Conservation (phyloP, 345 rosid genomes). For the Reutealis trisperma region DNA sequence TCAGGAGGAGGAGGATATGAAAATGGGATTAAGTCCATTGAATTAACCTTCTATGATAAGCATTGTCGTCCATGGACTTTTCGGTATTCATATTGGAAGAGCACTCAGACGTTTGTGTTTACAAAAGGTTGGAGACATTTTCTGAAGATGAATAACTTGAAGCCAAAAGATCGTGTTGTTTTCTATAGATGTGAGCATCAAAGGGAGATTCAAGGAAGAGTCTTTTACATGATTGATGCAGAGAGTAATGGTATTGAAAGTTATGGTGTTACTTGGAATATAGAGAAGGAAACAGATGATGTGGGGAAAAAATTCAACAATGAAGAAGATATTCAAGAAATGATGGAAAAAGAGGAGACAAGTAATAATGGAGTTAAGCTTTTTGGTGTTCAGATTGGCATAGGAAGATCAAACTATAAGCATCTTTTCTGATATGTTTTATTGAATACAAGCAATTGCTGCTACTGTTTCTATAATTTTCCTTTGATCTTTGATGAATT, state of each 20-base stretch:
- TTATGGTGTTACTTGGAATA: background rate
- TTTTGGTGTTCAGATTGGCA: slow-evolving; percentile 18
- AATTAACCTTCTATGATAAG: slow-evolving; percentile 23
- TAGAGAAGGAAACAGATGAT: background rate
- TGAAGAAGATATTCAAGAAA: background rate
- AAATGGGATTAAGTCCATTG: background rate
- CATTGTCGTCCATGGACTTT: slow-evolving; percentile 23
- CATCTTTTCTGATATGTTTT: background rate
- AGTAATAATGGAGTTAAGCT: slow-evolving; percentile 6
- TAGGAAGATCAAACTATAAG: background rate
- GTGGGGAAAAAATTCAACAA: background rate
- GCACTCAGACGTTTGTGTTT: slow-evolving; percentile 14
- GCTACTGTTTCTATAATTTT: background rate
- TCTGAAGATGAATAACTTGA: slow-evolving; percentile 26
- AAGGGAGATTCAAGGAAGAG: background rate
- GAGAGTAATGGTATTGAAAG: background rate
- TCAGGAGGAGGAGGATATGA: background rate
- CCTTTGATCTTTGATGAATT: background rate
- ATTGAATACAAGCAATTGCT: background rate
- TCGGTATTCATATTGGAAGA: slow-evolving; percentile 24
- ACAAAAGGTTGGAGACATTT: slow-evolving; percentile 32
- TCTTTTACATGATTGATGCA: slow-evolving; percentile 25
- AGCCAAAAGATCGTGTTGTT: slow-evolving; percentile 4
- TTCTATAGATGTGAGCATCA: slow-evolving; percentile 21
- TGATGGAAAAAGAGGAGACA: slow-evolving; percentile 1